Evolutionary conservation across 1,139 yeast genomes (phyloP).

Genomic region (Scheffersomyces parashehatae): DNA sequence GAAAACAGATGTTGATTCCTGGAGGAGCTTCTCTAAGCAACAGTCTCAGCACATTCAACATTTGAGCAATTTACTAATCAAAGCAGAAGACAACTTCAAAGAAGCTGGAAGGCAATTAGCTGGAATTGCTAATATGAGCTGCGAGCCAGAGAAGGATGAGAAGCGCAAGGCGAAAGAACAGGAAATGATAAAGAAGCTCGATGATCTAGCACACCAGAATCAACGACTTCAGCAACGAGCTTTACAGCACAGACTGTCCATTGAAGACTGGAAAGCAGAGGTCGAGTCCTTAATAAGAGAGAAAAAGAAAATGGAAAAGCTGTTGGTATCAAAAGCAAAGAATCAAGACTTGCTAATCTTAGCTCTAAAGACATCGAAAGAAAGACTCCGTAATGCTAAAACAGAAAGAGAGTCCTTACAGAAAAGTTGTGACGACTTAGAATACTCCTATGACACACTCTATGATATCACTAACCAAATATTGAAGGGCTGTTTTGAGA

Average conservation of each 20-base stretch:
- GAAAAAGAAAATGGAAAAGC: too few relatives aligned
- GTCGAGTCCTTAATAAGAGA: too few relatives aligned
- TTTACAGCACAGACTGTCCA: too few relatives aligned
- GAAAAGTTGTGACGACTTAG: not conserved
- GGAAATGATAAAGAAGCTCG: not conserved
- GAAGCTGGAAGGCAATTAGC: not conserved
- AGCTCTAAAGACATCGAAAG: too few relatives aligned
- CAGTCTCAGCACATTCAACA: not conserved
- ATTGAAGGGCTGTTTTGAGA: constrained; percentile 2
- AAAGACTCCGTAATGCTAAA: too few relatives aligned
- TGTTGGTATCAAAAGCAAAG: too few relatives aligned
- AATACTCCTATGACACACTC: not conserved
- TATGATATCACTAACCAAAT: constrained; percentile 2
- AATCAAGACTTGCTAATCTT: too few relatives aligned
- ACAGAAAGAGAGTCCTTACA: too few relatives aligned
- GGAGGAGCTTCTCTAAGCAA: not conserved
- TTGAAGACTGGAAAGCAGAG: too few relatives aligned
- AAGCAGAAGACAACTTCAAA: not conserved
- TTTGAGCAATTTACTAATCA: not conserved
- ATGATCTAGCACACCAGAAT: too few relatives aligned
- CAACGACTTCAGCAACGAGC: too few relatives aligned
- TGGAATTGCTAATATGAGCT: not conserved
- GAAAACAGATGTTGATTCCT: not conserved
- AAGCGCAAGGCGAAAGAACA: not conserved
- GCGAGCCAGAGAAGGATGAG: too few relatives aligned